Base-by-base conservation (phyloP, 1,284 basidiomycete species). In the Apiotrichum gracile region DNA sequence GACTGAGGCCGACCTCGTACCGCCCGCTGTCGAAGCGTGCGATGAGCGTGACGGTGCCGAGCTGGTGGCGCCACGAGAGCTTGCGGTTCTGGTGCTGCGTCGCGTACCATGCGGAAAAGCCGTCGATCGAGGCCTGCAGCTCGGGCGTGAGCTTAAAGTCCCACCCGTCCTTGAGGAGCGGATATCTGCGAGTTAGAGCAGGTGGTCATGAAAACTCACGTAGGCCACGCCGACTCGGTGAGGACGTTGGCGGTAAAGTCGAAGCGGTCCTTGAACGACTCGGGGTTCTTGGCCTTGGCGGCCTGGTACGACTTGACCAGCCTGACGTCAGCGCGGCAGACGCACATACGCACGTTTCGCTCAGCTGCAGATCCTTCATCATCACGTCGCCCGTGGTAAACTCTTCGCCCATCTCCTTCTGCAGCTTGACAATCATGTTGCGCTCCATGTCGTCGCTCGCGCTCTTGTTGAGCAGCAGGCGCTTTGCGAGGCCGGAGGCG, bases 381-480 rank as follows among this genome's bases (percentile, higher is more conserved):
- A 77, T 77, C 19, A 72, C 64, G 49, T 77, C 76, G 34, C 76
- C 76, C 3, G 65, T 67, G 5, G 73, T 76, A 47, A 76, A 77
- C 50, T 77, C 76, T 38, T 77, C 76, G 26, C 76, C 76, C 63
- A 76, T 73, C 50, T 58, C 63, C 61, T 90, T 85, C 76, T 90
- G 90, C 60, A 98, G 79, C 74, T 87, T 88, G 73, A 88, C 84
- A 51, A 99, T 79, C 80, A 97, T 87, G 37, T 80, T 82, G 63
- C 85, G 84, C 78, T 99, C 94, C 64, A 92, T 86, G 69, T 97
- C 93, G 63, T 91, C 85, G 8, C 86, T 89, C 0, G 94, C 93
- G 49, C 86, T 91, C 68, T 86, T 86, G 63, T 85, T 85, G 19
- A 97, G 78, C 35, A 99, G 77, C 51, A 99, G 71, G 35, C 94